phyloP scores from a whole-genome alignment of 805 yeast genomes.

The Starmerella geochares region DNA sequence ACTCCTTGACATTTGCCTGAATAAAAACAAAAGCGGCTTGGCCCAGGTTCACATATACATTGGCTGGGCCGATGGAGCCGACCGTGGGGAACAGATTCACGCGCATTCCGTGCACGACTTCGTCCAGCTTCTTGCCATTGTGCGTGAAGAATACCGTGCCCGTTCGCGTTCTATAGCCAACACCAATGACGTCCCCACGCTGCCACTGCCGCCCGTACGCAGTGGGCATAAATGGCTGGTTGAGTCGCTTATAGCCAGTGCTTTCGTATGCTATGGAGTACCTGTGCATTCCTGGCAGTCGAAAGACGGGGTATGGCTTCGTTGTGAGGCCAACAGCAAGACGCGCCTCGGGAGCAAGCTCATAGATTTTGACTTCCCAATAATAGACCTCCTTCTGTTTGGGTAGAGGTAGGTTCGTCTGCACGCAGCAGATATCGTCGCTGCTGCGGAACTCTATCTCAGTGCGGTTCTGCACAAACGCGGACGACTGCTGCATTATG shows the following conservation, averaged over 20 bases:
- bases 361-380: slow-evolving; percentile 77
- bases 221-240: slow-evolving; percentile 55
- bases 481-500: slow-evolving; percentile 43
- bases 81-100: slow-evolving; percentile 73
- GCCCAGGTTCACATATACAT: slow-evolving; percentile 81
- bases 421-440: slow-evolving; percentile 50
- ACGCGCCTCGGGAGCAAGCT: slow-evolving; percentile 40
- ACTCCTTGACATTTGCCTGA: slow-evolving; percentile 85
- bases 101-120: slow-evolving; percentile 61
- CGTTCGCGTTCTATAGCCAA: slow-evolving; percentile 72
- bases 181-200: slow-evolving; percentile 84
- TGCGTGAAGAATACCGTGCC: slow-evolving; percentile 89
- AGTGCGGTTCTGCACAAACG: slow-evolving; percentile 52
- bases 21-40: slow-evolving; percentile 81
- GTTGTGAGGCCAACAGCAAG: slow-evolving; percentile 73
- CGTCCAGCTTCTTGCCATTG: slow-evolving; percentile 85
- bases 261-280: slow-evolving; percentile 84
- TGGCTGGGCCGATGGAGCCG: slow-evolving; percentile 74
- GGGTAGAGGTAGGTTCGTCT: slow-evolving; percentile 79
- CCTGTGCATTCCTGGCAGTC: slow-evolving; percentile 85
- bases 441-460: slow-evolving; percentile 40
- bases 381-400: slow-evolving; percentile 74
- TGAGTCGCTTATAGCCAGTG: slow-evolving; percentile 65
- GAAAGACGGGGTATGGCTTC: slow-evolving; percentile 84
- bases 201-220: slow-evolving; percentile 41